These are phyloP conservation scores for Fusarium sp. DNA, from an alignment of 2,329 filamentous ascomycete genomes.

Conservation along the genomic window DNA sequence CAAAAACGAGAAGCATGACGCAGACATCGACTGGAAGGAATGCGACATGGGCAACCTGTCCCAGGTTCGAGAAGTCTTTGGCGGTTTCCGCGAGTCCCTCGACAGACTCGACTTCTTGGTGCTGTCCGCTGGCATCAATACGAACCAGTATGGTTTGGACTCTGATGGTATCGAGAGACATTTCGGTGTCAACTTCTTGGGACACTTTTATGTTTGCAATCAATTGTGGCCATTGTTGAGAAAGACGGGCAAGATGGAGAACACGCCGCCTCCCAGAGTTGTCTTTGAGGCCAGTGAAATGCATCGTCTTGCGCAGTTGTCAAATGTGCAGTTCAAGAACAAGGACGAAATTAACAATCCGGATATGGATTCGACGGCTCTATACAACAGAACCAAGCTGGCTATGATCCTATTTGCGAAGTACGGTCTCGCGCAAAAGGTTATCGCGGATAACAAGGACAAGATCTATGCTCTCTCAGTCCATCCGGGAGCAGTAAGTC, in stretches of 20 bases:
- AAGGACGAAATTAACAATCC: constrained; percentile 59
- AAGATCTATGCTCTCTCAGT: constrained; percentile 57
- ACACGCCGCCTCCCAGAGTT: constrained; percentile 53
- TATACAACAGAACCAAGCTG: constrained; percentile 58
- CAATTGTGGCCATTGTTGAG: constrained; percentile 57
- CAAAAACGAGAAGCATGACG: constrained; percentile 41
- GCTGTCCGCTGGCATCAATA: constrained; percentile 59
- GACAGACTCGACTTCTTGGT: constrained; percentile 58
- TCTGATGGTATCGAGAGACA: constrained; percentile 58
- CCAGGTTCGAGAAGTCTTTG: constrained; percentile 49
- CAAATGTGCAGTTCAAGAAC: constrained; percentile 53
- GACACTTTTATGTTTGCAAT: constrained; percentile 56
- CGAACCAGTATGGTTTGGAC: constrained; percentile 54
- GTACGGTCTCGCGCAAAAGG: constrained; percentile 55
- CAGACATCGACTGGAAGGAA: constrained; percentile 53
- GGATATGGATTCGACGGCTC: constrained; percentile 49
- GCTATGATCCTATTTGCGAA: constrained; percentile 59
- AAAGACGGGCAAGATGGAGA: constrained; percentile 54
- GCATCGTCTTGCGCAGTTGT: constrained; percentile 54
- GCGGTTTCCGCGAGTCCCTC: constrained; percentile 50
- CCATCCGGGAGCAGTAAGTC: constrained; percentile 48
- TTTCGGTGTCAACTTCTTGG: constrained; percentile 60
- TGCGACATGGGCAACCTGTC: constrained; percentile 54
- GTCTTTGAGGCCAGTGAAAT: constrained; percentile 58
- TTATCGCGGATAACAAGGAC: constrained; percentile 58